These are phyloP conservation scores for Alternaria gaisen DNA, from an alignment of 2,329 filamentous ascomycete genomes.

Conservation along the genomic window DNA sequence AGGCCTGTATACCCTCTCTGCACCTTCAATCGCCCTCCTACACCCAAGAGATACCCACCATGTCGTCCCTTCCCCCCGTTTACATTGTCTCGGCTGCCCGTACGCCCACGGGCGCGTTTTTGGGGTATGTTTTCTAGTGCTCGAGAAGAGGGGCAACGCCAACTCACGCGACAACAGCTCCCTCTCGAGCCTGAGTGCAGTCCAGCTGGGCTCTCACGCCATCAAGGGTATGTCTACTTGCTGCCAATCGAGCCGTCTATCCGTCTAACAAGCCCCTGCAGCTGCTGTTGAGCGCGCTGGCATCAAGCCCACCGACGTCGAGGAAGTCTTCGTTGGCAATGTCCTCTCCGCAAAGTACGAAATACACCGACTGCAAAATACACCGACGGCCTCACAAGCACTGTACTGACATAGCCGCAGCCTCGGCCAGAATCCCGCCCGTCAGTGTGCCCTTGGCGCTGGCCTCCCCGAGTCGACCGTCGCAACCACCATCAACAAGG, in stretches of 20 bases:
- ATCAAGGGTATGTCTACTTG: constrained; percentile 76
- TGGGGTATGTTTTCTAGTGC: constrained; percentile 71
- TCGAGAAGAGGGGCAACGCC: constrained; percentile 32
- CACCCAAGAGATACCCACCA: constrained; percentile 55
- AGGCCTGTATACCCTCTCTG: constrained; percentile 11
- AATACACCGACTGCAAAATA: not conserved
- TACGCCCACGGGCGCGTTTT: constrained; percentile 92
- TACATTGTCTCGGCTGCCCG: constrained; percentile 94
- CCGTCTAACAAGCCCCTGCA: constrained; percentile 42
- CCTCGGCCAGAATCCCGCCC: constrained; percentile 93
- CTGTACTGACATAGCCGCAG: constrained; percentile 58
- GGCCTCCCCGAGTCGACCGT: constrained; percentile 82
- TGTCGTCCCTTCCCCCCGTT: constrained; percentile 84
- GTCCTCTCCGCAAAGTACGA: constrained; percentile 92
- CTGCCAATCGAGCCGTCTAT: not conserved
- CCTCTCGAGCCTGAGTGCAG: constrained; percentile 84
- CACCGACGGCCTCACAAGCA: not conserved
- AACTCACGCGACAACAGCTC: constrained; percentile 66
- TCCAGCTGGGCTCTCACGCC: constrained; percentile 86
- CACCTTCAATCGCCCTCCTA: constrained; percentile 6
- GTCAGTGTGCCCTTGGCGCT: constrained; percentile 90
- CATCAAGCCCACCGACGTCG: constrained; percentile 87
- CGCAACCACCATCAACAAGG: constrained; percentile 97
- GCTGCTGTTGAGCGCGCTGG: constrained; percentile 85
- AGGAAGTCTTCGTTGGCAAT: constrained; percentile 98